These are phyloP conservation scores for Ceratobasidium sp. DNA, from an alignment of 1,284 basidiomycete genomes.

Conservation along the genomic window DNA sequence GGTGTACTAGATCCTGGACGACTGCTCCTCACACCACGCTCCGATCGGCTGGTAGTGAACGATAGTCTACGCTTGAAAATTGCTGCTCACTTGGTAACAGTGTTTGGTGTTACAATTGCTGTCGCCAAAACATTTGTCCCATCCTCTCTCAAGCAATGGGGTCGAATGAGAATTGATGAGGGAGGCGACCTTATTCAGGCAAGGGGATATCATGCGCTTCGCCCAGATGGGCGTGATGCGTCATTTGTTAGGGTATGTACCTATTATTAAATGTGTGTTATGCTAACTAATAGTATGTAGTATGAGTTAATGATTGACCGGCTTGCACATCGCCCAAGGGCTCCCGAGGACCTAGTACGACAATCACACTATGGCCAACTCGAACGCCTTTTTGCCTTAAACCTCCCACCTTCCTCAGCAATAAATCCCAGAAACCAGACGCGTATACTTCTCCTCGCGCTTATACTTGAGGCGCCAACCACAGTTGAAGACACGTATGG, in stretches of 20 bases:
- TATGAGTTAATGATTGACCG: constrained; percentile 4
- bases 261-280: neutral
- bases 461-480: constrained; percentile 28
- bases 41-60: neutral
- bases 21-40: neutral
- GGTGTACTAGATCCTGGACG: neutral
- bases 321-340: neutral
- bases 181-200: constrained; percentile 10
- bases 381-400: neutral
- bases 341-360: neutral
- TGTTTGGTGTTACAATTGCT: neutral
- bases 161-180: neutral
- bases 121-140: neutral
- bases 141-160: neutral
- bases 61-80: neutral
- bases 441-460: neutral
- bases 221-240: neutral
- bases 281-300: neutral
- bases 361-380: constrained; percentile 6
- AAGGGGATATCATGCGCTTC: neutral
- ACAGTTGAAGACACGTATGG: constrained; percentile 5
- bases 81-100: neutral
- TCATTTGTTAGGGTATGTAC: constrained; percentile 6
- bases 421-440: neutral
- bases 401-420: neutral